Percentiles rank a stretch among this genome's conserved stretches.
phyloP scores from a whole-genome alignment of 1,284 basidiomycete species.

The Trametes polyzona region DNA sequence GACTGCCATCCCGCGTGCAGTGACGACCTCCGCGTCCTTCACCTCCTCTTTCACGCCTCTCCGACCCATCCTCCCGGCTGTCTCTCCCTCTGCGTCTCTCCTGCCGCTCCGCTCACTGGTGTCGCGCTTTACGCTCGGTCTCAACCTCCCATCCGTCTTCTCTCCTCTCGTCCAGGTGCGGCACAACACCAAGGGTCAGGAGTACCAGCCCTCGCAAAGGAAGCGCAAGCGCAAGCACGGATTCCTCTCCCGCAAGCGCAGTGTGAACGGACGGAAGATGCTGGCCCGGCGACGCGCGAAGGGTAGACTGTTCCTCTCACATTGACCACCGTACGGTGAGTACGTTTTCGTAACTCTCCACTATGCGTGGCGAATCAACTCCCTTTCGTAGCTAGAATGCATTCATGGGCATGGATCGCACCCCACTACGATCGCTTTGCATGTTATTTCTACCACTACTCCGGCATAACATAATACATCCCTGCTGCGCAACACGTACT shows the following conservation, averaged over 20 bases:
- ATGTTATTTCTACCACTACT: conserved; percentile 4
- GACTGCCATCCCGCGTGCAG: conserved; percentile 10
- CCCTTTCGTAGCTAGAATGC: neutral
- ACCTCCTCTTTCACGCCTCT: conserved; percentile 18
- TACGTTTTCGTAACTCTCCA: neutral
- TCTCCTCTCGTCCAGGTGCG: conserved; percentile 47
- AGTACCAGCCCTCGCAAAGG: conserved; percentile 89
- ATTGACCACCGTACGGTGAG: conserved; percentile 32
- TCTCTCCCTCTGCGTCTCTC: conserved; percentile 12
- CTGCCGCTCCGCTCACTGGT: conserved; percentile 13
- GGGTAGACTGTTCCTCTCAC: conserved; percentile 45
- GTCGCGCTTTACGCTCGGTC: conserved; percentile 15
- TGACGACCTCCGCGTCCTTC: conserved; percentile 13
- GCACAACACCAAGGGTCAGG: conserved; percentile 60
- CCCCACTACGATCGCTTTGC: neutral
- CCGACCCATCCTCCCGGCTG: conserved; percentile 17
- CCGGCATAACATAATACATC: conserved; percentile 14
- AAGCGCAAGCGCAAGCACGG: conserved; percentile 90
- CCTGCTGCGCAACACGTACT: too few relatives aligned
- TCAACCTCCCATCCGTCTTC: conserved; percentile 15
- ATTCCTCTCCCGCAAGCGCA: conserved; percentile 74
- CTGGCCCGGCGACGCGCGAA: conserved; percentile 40
- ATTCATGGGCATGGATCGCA: too few relatives aligned
- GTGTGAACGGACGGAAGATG: conserved; percentile 66
- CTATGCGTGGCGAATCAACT: neutral